Conservation (phyloP, 345 rosid genomes). For the Citrus reticulata region DNA sequence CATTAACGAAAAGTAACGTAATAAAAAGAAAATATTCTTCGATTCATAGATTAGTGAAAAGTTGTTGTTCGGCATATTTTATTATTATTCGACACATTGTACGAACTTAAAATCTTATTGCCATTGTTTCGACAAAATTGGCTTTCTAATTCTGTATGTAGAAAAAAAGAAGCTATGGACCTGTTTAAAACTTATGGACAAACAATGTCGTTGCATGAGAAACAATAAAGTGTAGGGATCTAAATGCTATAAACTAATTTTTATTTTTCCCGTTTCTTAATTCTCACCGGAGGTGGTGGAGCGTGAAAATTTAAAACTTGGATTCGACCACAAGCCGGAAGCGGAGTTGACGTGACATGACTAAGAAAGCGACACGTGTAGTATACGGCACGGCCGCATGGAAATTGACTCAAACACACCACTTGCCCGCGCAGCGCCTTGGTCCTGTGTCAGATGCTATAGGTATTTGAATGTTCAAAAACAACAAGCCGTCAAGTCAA, state of each 20-base stretch:
- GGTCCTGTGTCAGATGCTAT: conserved; percentile 15
- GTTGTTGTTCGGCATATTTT: too few relatives aligned
- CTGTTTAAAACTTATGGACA: not conserved
- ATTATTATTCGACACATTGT: too few relatives aligned
- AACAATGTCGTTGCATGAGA: not conserved
- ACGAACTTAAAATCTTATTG: too few relatives aligned
- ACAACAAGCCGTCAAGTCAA: conserved; percentile 11
- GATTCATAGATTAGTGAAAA: too few relatives aligned
- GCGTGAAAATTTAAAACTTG: not conserved
- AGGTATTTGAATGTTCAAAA: conserved; percentile 74
- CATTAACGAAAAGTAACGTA: too few relatives aligned
- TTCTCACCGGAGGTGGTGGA: not conserved
- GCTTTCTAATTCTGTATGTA: too few relatives aligned
- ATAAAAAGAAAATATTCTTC: too few relatives aligned
- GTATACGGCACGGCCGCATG: not conserved
- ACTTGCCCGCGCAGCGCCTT: conserved; percentile 35
- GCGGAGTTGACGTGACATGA: not conserved
- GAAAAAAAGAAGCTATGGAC: too few relatives aligned
- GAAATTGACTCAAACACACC: not conserved
- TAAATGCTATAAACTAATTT: too few relatives aligned
- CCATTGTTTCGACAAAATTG: too few relatives aligned
- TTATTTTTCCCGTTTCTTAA: not conserved
- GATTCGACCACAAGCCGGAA: not conserved
- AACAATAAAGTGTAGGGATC: not conserved
- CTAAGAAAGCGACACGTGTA: conserved; percentile 10